Evolutionary conservation across 176 grass and related monocot species (phyloP).

Genomic region (Eleusine coracana): DNA sequence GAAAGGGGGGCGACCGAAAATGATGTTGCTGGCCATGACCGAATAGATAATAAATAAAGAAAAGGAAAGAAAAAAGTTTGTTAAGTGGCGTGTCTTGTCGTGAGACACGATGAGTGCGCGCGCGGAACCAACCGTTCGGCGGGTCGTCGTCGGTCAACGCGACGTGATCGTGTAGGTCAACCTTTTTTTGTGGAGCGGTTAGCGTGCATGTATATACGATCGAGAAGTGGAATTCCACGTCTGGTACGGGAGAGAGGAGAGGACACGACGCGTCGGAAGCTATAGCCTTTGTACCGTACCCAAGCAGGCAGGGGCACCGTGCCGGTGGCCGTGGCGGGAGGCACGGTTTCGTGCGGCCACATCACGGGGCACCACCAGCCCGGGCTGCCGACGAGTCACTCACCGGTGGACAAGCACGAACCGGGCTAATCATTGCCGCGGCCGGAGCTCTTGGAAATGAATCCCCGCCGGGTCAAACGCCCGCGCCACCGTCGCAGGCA

Average conservation of each 20-base stretch:
- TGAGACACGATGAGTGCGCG: neutral
- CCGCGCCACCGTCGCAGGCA: too few relatives aligned
- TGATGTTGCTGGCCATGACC: conserved; percentile 30
- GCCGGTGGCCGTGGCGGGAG: neutral
- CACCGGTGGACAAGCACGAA: conserved; percentile 13
- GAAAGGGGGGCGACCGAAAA: neutral
- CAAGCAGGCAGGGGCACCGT: too few relatives aligned
- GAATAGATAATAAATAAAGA: neutral
- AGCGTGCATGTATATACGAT: too few relatives aligned
- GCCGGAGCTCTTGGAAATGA: too few relatives aligned
- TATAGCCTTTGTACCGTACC: too few relatives aligned
- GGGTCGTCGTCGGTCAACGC: neutral
- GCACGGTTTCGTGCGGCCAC: conserved; percentile 31
- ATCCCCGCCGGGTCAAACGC: too few relatives aligned
- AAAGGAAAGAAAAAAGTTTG: too few relatives aligned
- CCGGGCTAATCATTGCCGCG: too few relatives aligned
- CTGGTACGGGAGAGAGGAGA: too few relatives aligned
- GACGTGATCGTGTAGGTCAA: neutral
- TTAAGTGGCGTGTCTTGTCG: neutral
- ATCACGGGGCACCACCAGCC: conserved; percentile 24
- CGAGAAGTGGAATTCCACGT: neutral
- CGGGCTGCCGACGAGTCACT: neutral
- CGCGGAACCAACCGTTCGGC: too few relatives aligned
- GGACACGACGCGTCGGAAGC: too few relatives aligned
- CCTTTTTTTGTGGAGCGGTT: too few relatives aligned